Conservation (phyloP, 2,329 filamentous ascomycete genomes). For the Penicillium nordicum region DNA sequence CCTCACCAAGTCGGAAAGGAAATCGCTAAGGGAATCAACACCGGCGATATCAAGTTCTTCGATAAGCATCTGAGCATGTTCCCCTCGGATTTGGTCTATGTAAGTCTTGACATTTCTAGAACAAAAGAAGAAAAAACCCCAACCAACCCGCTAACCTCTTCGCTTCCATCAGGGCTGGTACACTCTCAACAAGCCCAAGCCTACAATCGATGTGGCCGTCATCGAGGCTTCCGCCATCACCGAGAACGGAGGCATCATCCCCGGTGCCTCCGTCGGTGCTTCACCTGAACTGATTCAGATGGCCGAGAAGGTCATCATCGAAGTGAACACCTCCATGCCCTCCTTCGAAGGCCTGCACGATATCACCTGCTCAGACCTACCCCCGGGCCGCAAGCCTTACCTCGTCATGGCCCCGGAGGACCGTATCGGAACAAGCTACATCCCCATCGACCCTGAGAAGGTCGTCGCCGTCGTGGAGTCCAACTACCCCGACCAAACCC, state of each 20-base stretch:
- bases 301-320: constrained; percentile 89
- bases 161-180: constrained; percentile 62
- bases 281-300: constrained; percentile 84
- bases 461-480: constrained; percentile 82
- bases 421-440: constrained; percentile 76
- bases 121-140: neutral
- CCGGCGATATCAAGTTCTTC: constrained; percentile 84
- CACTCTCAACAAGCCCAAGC: constrained; percentile 72
- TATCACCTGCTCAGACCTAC: constrained; percentile 83
- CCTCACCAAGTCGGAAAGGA: constrained; percentile 89
- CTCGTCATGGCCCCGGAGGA: constrained; percentile 82
- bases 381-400: constrained; percentile 77
- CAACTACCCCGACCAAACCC: constrained; percentile 74
- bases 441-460: constrained; percentile 79
- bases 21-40: constrained; percentile 87
- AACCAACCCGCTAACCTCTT: constrained; percentile 11
- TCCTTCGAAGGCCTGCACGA: constrained; percentile 87
- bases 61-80: constrained; percentile 95
- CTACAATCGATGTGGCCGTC: constrained; percentile 75
- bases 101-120: constrained; percentile 33
- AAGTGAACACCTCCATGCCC: constrained; percentile 83
- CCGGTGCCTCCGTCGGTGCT: constrained; percentile 79
- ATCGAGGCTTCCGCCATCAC: constrained; percentile 85
- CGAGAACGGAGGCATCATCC: constrained; percentile 83
- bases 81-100: constrained; percentile 78